Base-by-base conservation (phyloP, 1,139 yeast species). In the Komagataea norvegica region DNA sequence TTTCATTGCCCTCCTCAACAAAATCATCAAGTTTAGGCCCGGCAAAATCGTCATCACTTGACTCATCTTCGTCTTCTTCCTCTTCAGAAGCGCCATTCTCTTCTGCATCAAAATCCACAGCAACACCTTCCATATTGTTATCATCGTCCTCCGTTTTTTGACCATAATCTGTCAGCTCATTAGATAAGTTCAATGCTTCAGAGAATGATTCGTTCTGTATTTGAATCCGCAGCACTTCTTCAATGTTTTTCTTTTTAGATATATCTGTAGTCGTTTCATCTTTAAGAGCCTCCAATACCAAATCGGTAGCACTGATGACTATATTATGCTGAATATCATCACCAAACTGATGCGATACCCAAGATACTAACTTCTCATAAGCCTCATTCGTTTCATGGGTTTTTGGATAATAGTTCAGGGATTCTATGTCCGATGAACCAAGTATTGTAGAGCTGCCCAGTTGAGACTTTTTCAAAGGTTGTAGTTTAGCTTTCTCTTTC, bases 221-320 rank as follows among this genome's bases (percentile, higher is more conserved):
- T 15, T 56, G 48, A 4, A 58, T 46, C 9, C 69, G 81, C 17
- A 88, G 54, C 6, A 80, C 66, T 6, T 65, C 64, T 41, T 72
- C 74, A 2, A 75, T 52, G 21, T 59, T 59, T 28, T 51, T 49
- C 41, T 65, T 65, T 45, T 64, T 67, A 32, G 60, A 62, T 2
- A 54, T 53, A 37, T 64, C 83, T 38, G 62, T 71, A 42, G 42
- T 52, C 34, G 40, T 55, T 29, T 70, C 79, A 38, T 68, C 69
- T 52, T 80, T 81, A 41, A 88, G 57, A 0, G 72, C 60, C 44
- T 75, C 80, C 29, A 88, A 57, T 1, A 83, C 57, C 6, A 82
- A 66, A 54, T 88, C 96, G 2, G 93, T 77, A 9, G 65, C 78
- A 18, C 74, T 68, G 5, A 70, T 48, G 3, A 78, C 59, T 2